Percentiles rank a stretch among this genome's conserved stretches.
phyloP scores from a whole-genome alignment of 208 protist genomes.

The Plasmodiophora brassicae region DNA sequence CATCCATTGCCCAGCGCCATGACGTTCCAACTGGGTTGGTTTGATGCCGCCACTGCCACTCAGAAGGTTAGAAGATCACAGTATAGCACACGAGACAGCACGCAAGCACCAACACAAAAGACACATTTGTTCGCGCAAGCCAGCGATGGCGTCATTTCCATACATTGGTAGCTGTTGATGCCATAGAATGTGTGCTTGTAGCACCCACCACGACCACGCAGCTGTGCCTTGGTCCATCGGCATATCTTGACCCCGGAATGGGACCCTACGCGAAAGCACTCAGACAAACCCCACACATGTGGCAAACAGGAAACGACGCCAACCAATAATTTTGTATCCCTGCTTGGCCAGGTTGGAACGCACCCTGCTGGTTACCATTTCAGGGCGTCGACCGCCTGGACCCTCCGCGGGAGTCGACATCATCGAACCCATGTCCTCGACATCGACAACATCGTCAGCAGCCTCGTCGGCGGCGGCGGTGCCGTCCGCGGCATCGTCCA shows the following conservation, averaged over 20 bases:
- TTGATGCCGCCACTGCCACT: constrained; percentile 53
- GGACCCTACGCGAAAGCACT: too few species aligned
- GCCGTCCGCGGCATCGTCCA: constrained; percentile 6
- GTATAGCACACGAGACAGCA: not conserved
- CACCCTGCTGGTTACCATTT: constrained; percentile 77
- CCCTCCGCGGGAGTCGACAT: not conserved
- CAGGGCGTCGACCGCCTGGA: constrained; percentile 53
- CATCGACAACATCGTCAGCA: constrained; percentile 32
- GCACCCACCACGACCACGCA: constrained; percentile 87
- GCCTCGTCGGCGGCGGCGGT: not conserved
- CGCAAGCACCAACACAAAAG: constrained; percentile 19
- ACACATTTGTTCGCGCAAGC: constrained; percentile 66
- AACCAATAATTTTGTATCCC: constrained; percentile 76
- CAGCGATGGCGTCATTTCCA: constrained; percentile 90
- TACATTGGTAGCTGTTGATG: constrained; percentile 84
- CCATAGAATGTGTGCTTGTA: constrained; percentile 97
- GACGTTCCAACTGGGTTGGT: constrained; percentile 53
- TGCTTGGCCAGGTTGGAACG: constrained; percentile 82
- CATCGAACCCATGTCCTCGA: constrained; percentile 28
- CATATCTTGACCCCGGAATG: constrained; percentile 93
- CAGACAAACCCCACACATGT: not conserved
- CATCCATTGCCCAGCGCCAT: constrained; percentile 52
- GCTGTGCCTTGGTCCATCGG: constrained; percentile 91
- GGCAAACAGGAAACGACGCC: too few species aligned
- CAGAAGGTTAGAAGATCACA: too few species aligned